Evolutionary conservation across 495 filamentous ascomycete genomes (phyloP), one percentile per base, ranked within the genome.

Genomic region (Penicillium diatomitis): DNA sequence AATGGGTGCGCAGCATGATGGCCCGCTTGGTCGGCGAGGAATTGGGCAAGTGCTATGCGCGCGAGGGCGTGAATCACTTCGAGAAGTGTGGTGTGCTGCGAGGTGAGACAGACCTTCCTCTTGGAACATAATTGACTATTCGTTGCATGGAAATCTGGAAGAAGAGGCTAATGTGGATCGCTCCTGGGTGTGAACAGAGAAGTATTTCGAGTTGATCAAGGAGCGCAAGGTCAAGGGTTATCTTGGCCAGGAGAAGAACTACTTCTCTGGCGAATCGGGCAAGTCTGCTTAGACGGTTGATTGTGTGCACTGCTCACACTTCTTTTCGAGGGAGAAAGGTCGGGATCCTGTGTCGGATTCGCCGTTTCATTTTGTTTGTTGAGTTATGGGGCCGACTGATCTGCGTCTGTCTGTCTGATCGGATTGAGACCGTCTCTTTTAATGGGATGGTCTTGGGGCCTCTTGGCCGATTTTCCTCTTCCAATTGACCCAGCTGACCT

Each of bases 1-100:
- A 98, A 72, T 98, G 94, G 94, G 89, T 98, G 30, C 82, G 81
- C 65, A 84, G 82, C 57, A 98, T 98, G 92, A 97, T 96, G 92
- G 87, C 88, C 12, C 76, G 92, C 50, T 73, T 98, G 44, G 87
- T 97, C 33, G 78, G 90, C 36, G 88, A 97, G 70, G 94, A 98
- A 73, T 67, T 98, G 70, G 82, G 87, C 58, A 96, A 95, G 76
- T 98, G 92, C 71, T 98, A 98, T 75, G 78, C 80, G 61, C 77
- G 85, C 49, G 90, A 98, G 70, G 92, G 92, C 4, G 87, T 96
- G 48, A 97, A 97, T 69, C 92, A 98, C 69, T 68, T 97, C 56
- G 91, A 96, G 80, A 98, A 96, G 74, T 98, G 92, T 69, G 89
- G 88, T 58, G 71, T 74, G 61, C 69, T 96, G 71, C 79, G 94